A percentile compares a stretch with the other conserved stretches of the same genome.
Conservation (phyloP, 208 protist genomes). For the Leishmania braziliensis region DNA sequence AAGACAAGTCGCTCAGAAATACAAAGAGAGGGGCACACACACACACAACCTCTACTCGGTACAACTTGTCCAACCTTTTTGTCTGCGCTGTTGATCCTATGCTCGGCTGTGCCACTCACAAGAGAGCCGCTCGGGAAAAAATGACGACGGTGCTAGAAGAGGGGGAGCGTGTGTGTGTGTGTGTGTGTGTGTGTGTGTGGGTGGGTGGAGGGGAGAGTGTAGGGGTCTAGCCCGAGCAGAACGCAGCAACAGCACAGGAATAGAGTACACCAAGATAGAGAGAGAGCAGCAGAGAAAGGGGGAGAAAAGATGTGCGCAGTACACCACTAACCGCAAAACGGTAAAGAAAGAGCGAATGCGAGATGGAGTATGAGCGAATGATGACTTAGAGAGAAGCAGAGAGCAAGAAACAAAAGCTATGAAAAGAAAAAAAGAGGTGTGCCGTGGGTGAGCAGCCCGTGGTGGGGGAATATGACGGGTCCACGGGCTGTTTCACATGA, state of each 20-base stretch:
- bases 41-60: neutral
- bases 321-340: no score
- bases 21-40: neutral
- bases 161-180: neutral
- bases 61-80: neutral
- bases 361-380: no score
- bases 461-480: neutral
- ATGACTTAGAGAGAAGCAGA: neutral
- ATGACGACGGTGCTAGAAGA: neutral
- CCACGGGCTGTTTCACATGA: neutral
- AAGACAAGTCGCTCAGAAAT: no score
- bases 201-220: neutral
- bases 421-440: neutral
- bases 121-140: neutral
- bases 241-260: no score
- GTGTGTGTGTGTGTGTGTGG: neutral
- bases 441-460: neutral
- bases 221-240: neutral
- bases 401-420: neutral
- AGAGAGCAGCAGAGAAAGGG: no score
- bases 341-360: no score
- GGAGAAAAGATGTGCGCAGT: no score
- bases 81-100: neutral
- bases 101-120: neutral
- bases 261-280: no score